Base-by-base conservation (phyloP, 2,329 filamentous ascomycete species). In the Dissoconium aciculare region DNA sequence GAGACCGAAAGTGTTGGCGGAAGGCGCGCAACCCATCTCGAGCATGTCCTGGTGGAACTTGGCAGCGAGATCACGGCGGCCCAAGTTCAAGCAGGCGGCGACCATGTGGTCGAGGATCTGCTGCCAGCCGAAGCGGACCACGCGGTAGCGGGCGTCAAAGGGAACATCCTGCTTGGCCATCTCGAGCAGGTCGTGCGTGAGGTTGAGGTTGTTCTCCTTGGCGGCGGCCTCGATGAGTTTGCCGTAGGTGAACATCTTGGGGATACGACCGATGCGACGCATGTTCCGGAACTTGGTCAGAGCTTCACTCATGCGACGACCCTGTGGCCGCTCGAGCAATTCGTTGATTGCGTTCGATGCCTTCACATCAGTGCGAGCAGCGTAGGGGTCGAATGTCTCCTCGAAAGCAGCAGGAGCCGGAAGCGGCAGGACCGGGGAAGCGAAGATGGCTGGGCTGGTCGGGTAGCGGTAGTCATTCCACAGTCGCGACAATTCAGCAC, bases 21-120 rank as follows among this genome's bases (percentile, higher is more conserved):
- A 92, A 11, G 89, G 89, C 6, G 85, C 78, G 37, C 80, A 75
- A 28, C 87, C 87, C 65, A 95, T 89, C 37, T 83, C 76, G 28
- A 92, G 66, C 43, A 98, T 67, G 55, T 98, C 83, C 55, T 89
- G 78, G 53, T 95, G 89, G 57, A 79, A 94, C 46, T 83, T 75
- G 53, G 78, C 76, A 37, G 89, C 89, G 37, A 82, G 63, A 35
- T 70, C 68, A 34, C 87, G 81, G 52, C 87, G 78, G 39, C 84
- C 82, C 27, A 82, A 67, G 25, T 74, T 83, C 33, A 98, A 68
- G 50, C 80, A 93, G 26, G 85, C 85, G 44, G 85, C 84, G 34
- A 95, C 77, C 85, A 95, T 94, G 27, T 89, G 78, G 54, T 98
- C 89, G 26, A 95, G 67, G 39, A 98, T 95, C 2, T 83, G 85